These are phyloP conservation scores for Ceratocystis ficicola DNA, from an alignment of 2,329 filamentous ascomycete species.

Conservation along the genomic window DNA sequence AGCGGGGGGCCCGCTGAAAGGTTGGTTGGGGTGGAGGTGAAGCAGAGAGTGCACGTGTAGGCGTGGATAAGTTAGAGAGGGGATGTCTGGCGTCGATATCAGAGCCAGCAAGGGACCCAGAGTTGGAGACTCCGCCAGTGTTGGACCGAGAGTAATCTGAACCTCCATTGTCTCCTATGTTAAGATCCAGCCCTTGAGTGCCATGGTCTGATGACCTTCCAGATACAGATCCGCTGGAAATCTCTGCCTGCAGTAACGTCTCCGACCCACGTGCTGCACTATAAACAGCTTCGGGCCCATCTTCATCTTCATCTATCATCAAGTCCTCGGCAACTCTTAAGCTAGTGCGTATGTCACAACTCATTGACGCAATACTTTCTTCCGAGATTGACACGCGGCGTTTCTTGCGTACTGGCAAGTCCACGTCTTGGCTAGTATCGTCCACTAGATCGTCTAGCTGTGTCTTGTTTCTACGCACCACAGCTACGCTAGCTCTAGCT, in stretches of 20 bases:
- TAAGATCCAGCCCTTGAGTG: not conserved
- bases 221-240: not conserved
- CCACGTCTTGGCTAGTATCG: constrained; percentile 21
- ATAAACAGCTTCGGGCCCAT: not conserved
- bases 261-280: constrained; percentile 1
- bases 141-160: no score
- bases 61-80: no score
- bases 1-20: constrained; percentile 32
- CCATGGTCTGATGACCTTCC: not conserved
- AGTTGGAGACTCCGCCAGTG: no score
- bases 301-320: not conserved
- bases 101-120: no score
- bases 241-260: not conserved
- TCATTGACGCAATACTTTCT: not conserved
- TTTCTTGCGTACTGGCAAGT: constrained; percentile 14
- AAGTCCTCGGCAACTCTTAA: not conserved
- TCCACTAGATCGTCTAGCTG: constrained; percentile 30
- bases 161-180: no score
- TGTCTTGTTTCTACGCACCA: constrained; percentile 16
- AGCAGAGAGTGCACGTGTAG: not conserved
- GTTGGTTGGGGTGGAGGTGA: constrained; percentile 29
- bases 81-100: no score
- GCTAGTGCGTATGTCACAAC: not conserved
- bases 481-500: not conserved
- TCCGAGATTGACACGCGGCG: constrained; percentile 13